phyloP scores from a whole-genome alignment of 1,139 yeast species.

The Hansenula sp. region DNA sequence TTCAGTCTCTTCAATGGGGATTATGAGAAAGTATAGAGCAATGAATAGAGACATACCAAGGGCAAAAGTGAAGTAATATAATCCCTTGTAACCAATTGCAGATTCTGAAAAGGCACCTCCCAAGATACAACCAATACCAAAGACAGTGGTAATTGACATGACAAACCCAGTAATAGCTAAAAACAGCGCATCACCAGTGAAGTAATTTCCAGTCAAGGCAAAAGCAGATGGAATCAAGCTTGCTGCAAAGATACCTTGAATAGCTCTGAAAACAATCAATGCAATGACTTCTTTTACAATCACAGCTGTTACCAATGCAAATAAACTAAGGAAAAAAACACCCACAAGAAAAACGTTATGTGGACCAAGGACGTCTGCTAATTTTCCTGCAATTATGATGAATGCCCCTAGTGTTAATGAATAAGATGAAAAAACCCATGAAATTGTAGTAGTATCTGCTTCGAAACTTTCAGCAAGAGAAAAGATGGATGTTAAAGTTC shows the following conservation, averaged over 20 bases:
- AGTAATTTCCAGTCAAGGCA: slow-evolving; percentile 24
- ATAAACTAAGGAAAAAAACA: slow-evolving; percentile 19
- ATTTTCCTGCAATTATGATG: slow-evolving; percentile 27
- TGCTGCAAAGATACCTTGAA: slow-evolving; percentile 36
- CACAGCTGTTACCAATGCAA: slow-evolving; percentile 23
- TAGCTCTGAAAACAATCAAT: slow-evolving; percentile 31
- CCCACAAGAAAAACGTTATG: slow-evolving; percentile 19
- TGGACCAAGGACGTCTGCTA: slow-evolving; percentile 29
- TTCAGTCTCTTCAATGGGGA: slow-evolving; percentile 19
- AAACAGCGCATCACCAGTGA: neutral
- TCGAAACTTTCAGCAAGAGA: neutral
- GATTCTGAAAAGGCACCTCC: slow-evolving; percentile 34
- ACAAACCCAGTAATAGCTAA: slow-evolving; percentile 18
- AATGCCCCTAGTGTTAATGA: slow-evolving; percentile 29
- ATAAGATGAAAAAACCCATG: slow-evolving; percentile 30
- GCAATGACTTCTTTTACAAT: slow-evolving; percentile 23
- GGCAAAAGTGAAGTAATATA: slow-evolving; percentile 28
- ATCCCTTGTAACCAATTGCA: slow-evolving; percentile 27
- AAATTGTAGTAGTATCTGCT: slow-evolving; percentile 4
- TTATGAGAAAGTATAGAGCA: slow-evolving; percentile 14
- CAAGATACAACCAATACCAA: slow-evolving; percentile 28
- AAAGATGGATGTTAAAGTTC: neutral
- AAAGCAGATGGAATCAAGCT: slow-evolving; percentile 29
- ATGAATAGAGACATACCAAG: slow-evolving; percentile 11
- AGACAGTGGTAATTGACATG: slow-evolving; percentile 22